A percentile compares a stretch with the other conserved stretches of the same genome.
These are phyloP conservation scores for Didymella pinodella DNA, from an alignment of 2,329 filamentous ascomycete species.

Conservation along the genomic window DNA sequence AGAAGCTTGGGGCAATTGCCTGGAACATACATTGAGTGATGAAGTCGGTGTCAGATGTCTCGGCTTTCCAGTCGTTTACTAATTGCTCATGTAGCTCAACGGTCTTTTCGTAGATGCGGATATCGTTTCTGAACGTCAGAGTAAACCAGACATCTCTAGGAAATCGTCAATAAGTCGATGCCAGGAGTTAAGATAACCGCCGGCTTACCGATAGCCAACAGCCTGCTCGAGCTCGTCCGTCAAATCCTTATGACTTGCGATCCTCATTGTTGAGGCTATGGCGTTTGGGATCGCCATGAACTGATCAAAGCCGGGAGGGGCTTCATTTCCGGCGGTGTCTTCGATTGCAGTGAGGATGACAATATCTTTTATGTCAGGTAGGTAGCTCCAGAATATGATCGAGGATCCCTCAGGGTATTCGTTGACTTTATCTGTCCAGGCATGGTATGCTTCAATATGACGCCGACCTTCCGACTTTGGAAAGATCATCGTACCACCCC, in stretches of 20 bases:
- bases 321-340: conserved; percentile 30
- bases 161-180: conserved; percentile 6
- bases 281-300: conserved; percentile 32
- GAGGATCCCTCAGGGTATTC: conserved; percentile 34
- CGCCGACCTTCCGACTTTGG: conserved; percentile 24
- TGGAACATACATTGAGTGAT: conserved; percentile 40
- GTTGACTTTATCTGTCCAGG: conserved; percentile 35
- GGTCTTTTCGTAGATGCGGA: conserved; percentile 25
- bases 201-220: conserved; percentile 30
- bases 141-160: conserved; percentile 36
- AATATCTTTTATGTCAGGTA: conserved; percentile 25
- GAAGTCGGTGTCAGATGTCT: conserved; percentile 27
- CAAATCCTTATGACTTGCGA: conserved; percentile 33
- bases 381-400: conserved; percentile 37
- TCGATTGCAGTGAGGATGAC: conserved; percentile 34
- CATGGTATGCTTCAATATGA: conserved; percentile 31
- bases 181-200: not conserved
- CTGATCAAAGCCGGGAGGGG: conserved; percentile 30
- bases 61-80: conserved; percentile 28
- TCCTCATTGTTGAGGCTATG: conserved; percentile 28
- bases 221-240: conserved; percentile 38
- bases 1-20: conserved; percentile 28
- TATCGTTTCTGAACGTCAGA: conserved; percentile 36
- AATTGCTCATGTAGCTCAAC: conserved; percentile 33
- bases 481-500: conserved; percentile 31